Conservation (phyloP, 2,329 filamentous ascomycete species). For the Trichoderma aggressivum region DNA sequence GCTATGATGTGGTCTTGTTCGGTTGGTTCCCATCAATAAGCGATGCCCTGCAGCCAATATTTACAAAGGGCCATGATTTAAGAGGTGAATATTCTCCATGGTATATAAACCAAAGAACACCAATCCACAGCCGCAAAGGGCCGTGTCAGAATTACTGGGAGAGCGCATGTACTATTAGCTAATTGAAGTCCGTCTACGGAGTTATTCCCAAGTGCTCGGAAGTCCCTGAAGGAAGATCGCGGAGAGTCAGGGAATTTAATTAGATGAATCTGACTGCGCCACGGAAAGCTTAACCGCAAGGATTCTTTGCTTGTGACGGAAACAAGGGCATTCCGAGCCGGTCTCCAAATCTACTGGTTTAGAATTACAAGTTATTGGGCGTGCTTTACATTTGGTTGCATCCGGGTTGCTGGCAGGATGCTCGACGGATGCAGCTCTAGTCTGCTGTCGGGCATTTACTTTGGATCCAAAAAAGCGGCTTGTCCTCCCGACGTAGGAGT, state of each 20-base stretch:
- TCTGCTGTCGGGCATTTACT: not conserved
- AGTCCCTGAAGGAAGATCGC: not conserved
- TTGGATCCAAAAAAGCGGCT: not conserved
- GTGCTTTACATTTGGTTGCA: not conserved
- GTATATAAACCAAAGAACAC: not conserved
- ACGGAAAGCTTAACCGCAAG: slow-evolving; percentile 1
- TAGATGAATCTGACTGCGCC: not conserved
- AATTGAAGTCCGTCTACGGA: not conserved
- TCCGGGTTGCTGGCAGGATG: not conserved
- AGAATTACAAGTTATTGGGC: not conserved
- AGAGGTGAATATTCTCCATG: not conserved
- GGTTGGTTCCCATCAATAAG: not conserved
- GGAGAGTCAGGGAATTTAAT: not conserved
- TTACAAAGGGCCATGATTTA: not conserved
- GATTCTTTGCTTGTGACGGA: not conserved
- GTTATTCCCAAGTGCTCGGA: not conserved
- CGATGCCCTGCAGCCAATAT: not conserved
- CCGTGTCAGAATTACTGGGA: not conserved
- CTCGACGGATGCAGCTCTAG: not conserved
- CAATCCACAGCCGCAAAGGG: not conserved
- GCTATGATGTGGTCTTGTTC: not conserved
- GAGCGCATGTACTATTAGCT: not conserved
- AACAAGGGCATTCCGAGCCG: not conserved
- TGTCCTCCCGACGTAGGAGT: not conserved
- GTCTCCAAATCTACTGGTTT: not conserved